These are phyloP conservation scores for Naematelia encephala DNA, from an alignment of 768 basidiomycete species.

Conservation along the genomic window DNA sequence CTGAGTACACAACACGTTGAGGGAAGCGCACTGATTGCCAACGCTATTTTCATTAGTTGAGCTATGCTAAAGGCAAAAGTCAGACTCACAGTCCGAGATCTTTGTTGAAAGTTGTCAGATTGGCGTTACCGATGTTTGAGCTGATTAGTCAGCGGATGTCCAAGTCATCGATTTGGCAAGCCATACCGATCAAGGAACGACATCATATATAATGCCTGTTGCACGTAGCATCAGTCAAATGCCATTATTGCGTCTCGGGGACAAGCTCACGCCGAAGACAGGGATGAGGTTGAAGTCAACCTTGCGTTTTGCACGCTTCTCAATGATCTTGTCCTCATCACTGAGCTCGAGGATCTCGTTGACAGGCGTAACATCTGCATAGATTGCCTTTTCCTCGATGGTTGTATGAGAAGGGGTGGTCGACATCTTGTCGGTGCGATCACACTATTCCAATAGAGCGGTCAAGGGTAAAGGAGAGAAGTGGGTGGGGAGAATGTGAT, in stretches of 20 bases:
- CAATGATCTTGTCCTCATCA: not conserved
- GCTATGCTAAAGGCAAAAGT: not conserved
- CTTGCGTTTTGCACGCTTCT: slow-evolving; percentile 1
- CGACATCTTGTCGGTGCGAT: not conserved
- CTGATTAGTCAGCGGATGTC: not conserved
- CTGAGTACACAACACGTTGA: not conserved
- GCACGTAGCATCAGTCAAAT: not conserved
- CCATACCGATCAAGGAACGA: slow-evolving; percentile 69
- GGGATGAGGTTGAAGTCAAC: slow-evolving; percentile 2
- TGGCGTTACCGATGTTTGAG: slow-evolving; percentile 13
- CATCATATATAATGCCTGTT: slow-evolving; percentile 20
- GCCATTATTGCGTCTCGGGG: not conserved
- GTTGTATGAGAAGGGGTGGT: not conserved
- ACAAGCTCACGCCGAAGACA: not conserved
- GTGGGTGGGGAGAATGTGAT: too few relatives aligned
- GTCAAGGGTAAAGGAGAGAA: too few relatives aligned
- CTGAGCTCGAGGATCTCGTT: not conserved
- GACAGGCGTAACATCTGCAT: not conserved
- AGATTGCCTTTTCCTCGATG: not conserved
- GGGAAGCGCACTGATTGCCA: not conserved
- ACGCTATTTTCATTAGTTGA: not conserved
- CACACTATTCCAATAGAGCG: too few relatives aligned
- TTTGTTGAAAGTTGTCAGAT: slow-evolving; percentile 11
- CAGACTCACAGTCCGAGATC: slow-evolving; percentile 1
- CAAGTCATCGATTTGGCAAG: slow-evolving; percentile 58